Base-by-base conservation (phyloP, 1,284 basidiomycete species). In the Agroathelia rolfsii region DNA sequence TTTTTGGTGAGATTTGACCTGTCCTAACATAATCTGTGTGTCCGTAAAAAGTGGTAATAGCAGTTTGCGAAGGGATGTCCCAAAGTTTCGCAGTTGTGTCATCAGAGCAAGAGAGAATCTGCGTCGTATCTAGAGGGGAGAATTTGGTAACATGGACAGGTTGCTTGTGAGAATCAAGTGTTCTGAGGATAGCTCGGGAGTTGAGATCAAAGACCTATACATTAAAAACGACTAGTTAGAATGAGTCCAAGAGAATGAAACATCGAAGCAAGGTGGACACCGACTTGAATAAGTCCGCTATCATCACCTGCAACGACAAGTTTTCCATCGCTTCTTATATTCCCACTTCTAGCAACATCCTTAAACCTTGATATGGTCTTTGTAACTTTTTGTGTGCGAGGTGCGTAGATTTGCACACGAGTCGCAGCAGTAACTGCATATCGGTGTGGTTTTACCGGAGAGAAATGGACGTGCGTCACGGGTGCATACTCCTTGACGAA, bases 301-400 rank as follows among this genome's bases (percentile, higher is more conserved):
- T 98, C 94, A 49, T 96, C 90, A 35, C 90, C 94, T 0, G 93
- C 94, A 1, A 96, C 84, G 17, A 97, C 75, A 23, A 99, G 71
- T 53, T 94, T 95, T 16, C 94, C 95, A 56, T 99, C 95, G 32
- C 71, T 72, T 34, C 95, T 73, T 39, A 96, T 90, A 47, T 74
- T 72, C 9, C 81, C 92, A 45, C 84, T 83, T 38, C 92, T 68
- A 2, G 93, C 93, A 19, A 94, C 83, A 51, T 97, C 94, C 56
- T 95, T 95, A 64, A 98, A 99, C 20, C 95, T 67, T 17, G 90
- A 85, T 40, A 99, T 92, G 0, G 89, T 95, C 65, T 98, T 98
- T 11, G 82, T 85, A 24, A 96, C 79, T 55, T 93, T 90, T 55
- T 93, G 88, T 6, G 93, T 97, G 39, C 87, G 78, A 20, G 92